Evolutionary conservation across 2,329 filamentous ascomycete genomes (phyloP).

Genomic region (Cryphonectria nitschkei): DNA sequence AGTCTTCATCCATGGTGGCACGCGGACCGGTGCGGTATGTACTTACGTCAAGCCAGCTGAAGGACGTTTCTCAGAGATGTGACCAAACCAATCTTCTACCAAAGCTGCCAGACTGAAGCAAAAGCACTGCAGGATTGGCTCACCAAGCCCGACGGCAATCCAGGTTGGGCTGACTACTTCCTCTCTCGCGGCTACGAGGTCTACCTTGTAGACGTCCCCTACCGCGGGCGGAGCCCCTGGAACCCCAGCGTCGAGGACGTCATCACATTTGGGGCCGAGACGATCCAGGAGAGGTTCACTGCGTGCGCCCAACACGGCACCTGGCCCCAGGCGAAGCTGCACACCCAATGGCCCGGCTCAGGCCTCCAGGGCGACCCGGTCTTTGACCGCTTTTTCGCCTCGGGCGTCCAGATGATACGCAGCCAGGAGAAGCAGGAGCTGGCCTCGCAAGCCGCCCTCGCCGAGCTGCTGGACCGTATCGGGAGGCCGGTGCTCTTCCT

Average conservation of each 20-base stretch:
- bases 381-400: conserved; percentile 54
- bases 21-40: conserved; percentile 19
- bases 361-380: conserved; percentile 46
- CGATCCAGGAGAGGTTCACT: conserved; percentile 11
- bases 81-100: too few relatives aligned
- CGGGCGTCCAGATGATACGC: conserved; percentile 43
- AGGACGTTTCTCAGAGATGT: background rate
- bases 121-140: conserved; percentile 41
- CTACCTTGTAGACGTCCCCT: conserved; percentile 48
- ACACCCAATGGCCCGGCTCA: conserved; percentile 47
- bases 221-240: conserved; percentile 41
- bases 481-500: conserved; percentile 44
- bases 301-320: conserved; percentile 17
- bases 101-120: background rate
- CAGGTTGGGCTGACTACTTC: conserved; percentile 52
- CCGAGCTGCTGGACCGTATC: conserved; percentile 23
- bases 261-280: background rate
- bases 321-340: conserved; percentile 36
- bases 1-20: conserved; percentile 19
- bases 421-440: conserved; percentile 38
- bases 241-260: conserved; percentile 7
- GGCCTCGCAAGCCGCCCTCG: conserved; percentile 26
- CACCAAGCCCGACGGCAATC: conserved; percentile 50
- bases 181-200: conserved; percentile 46
- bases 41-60: background rate